A percentile compares a stretch with the other conserved stretches of the same genome.
These are phyloP conservation scores for Vitellaria paradoxa DNA, from an alignment of 179 eudicot species.

Conservation along the genomic window DNA sequence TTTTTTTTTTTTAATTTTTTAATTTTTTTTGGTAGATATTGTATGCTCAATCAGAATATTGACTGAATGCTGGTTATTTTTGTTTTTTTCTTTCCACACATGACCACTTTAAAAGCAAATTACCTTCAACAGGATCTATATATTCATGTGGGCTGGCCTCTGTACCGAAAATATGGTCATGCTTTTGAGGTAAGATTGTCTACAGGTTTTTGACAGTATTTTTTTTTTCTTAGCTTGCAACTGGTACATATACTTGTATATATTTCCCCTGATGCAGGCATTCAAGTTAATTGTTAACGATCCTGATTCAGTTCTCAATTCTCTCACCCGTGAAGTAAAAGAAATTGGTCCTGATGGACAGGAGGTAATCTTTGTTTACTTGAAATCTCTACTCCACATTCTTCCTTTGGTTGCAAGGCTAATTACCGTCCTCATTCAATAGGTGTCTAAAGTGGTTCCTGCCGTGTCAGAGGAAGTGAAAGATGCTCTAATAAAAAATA, in stretches of 20 bases:
- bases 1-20: too few relatives aligned
- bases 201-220: not conserved
- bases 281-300: conserved; percentile 79
- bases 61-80: not conserved
- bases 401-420: not conserved
- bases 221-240: not conserved
- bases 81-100: not conserved
- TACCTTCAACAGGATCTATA: conserved; percentile 64
- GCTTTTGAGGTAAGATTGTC: conserved; percentile 73
- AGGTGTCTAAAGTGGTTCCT: conserved; percentile 70
- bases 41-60: too few relatives aligned
- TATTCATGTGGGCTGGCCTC: conserved; percentile 88
- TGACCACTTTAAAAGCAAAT: conserved; percentile 6
- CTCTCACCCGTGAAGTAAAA: conserved; percentile 81
- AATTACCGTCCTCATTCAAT: conserved; percentile 15
- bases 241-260: not conserved
- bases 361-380: conserved; percentile 51
- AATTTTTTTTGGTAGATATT: too few relatives aligned
- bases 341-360: conserved; percentile 85
- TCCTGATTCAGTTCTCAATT: conserved; percentile 81
- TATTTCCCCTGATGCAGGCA: conserved; percentile 43
- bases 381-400: not conserved
- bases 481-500: conserved; percentile 60
- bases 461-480: conserved; percentile 75
- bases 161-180: conserved; percentile 90